Evolutionary conservation across 306 rosid genomes (phyloP), one percentile per base, ranked within the genome.

Genomic region (Astragalus membranaceus): DNA sequence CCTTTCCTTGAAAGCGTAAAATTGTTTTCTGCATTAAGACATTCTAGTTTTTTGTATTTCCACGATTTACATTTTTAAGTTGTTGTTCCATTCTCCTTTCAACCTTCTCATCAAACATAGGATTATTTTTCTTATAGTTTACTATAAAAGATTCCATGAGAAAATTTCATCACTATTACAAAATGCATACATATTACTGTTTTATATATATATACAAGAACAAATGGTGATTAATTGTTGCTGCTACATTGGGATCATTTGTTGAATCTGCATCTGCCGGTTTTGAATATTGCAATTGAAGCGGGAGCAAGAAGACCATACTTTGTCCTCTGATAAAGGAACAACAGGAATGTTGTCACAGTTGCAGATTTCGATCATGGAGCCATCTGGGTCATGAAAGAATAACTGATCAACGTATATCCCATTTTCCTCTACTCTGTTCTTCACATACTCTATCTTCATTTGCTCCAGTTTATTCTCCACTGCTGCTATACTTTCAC

Each of bases 381-480:
- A 55, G 13, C 89, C 92, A 79, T 92, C 92, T 5, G 98, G 96
- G 44, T 92, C 92, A 49, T 84, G 98, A 84, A 92, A 92, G 88
- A 92, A 92, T 10, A 92, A 54, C 76, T 92, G 98, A 62, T 92
- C 92, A 46, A 92, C 86, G 50, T 68, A 44, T 66, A 81, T 79
- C 16, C 89, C 90, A 36, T 82, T 84, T 43, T 92, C 95, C 73
- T 84, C 87, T 32, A 92, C 88, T 72, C 66, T 83, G 48, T 69
- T 63, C 68, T 78, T 87, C 80, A 84, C 83, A 70, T 84, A 89
- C 71, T 85, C 72, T 41, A 89, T 87, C 76, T 62, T 66, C 90
- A 89, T 81, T 69, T 89, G 88, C 68, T 84, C 73, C 41, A 92
- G 70, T 20, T 46, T 85, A 14, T 69, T 80, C 82, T 92, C 96